Conservation (phyloP, 352 stramenopile species). For the Phytopythium vexans region DNA sequence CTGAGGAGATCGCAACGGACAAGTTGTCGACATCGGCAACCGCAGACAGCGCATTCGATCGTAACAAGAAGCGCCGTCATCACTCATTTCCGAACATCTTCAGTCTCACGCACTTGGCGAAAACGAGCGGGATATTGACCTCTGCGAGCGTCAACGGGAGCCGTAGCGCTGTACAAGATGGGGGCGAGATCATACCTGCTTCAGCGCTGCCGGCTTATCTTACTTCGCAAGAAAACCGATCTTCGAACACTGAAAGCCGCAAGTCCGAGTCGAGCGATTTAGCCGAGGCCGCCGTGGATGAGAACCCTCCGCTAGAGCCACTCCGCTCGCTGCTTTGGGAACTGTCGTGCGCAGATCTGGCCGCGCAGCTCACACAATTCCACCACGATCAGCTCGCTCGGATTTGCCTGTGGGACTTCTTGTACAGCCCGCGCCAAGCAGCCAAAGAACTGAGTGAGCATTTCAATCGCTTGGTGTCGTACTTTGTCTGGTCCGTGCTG, state of each 20-base stretch:
- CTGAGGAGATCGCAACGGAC: no score
- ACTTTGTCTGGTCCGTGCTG: constrained; percentile 75
- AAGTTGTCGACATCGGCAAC: no score
- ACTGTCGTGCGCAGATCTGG: constrained; percentile 46
- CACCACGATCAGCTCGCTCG: constrained; percentile 49
- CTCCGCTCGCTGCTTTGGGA: constrained; percentile 49
- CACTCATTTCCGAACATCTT: constrained; percentile 67
- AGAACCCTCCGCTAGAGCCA: constrained; percentile 11
- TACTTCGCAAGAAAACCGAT: no score
- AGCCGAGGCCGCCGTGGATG: not conserved
- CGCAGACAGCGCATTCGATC: not conserved
- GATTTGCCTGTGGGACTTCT: constrained; percentile 55
- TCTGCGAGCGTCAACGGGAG: not conserved
- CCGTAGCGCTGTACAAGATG: no score
- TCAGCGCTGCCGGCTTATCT: no score
- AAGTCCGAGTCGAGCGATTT: not conserved
- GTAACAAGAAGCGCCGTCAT: constrained; percentile 41
- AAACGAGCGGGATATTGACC: constrained; percentile 12
- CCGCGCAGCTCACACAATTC: constrained; percentile 64
- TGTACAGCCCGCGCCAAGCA: constrained; percentile 38
- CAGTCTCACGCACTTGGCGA: constrained; percentile 18
- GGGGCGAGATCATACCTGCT: no score
- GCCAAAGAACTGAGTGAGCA: constrained; percentile 52
- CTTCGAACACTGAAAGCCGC: no score
- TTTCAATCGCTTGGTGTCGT: constrained; percentile 64